Evolutionary conservation across 495 filamentous ascomycete genomes (phyloP), one percentile per base, ranked within the genome.

Genomic region (Neurospora africana): DNA sequence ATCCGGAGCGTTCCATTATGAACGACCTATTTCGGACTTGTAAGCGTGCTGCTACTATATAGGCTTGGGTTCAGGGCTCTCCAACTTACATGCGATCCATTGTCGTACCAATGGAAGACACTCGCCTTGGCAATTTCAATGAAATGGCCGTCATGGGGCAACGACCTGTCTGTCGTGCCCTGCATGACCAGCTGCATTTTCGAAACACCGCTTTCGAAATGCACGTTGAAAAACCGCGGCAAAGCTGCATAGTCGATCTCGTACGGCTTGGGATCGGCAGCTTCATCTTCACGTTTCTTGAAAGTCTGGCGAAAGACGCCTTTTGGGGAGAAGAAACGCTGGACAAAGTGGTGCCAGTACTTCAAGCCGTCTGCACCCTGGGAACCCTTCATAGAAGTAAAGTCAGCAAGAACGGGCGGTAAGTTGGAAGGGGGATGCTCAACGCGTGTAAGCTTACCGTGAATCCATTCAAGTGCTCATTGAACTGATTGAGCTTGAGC

Each of bases 191-290:
- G 86, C 77, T 95, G 92, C 68, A 97, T 92, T 27, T 86, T 89
- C 68, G 85, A 87, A 43, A 97, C 89, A 6, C 93, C 92, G 71
- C 91, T 94, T n/a, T 90, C 89, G 75, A 92, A 96, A 74, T 94
- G 91, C 0, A 90, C 92, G 68, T 89, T 83, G 78, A 95, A 96
- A 75, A 92, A 97, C 68, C 93, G 89, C 19, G 94, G 86, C 23
- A 97, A 80, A 1, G 91, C 89, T 9, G 92, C 86, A 38, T 88
- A 90, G 3, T 89, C 85, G 58, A 97, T 91, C 75, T 95, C 93
- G 72, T 91, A 95, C 69, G 90, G 87, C 79, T 95, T 97, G 39
- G 81, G 82, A 17, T 77, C 72, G 15, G 80, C 77, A 21, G 84
- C 81, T 36, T 86, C 83, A 17, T 79, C 76, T 0, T 84, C 81